A percentile compares a stretch with the other conserved stretches of the same genome.
Conservation (phyloP, 2,329 filamentous ascomycete genomes). For the Colletotrichum tropicicola region DNA sequence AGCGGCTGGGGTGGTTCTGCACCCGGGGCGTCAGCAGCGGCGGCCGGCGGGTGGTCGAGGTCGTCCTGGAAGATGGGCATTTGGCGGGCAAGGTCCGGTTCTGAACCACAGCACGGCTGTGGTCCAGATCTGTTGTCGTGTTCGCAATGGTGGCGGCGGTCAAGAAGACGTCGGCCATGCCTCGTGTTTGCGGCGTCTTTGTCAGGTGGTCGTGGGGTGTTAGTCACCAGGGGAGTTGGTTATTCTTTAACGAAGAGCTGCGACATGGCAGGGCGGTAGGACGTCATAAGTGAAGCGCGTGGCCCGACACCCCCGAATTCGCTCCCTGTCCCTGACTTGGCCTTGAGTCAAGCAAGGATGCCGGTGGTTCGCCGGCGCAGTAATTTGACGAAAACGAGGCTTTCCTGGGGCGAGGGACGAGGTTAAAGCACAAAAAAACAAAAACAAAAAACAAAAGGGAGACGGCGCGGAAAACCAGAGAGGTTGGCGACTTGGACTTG, state of each 20-base stretch:
- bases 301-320: constrained; percentile 15
- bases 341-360: constrained; percentile 26
- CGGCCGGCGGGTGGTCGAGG: constrained; percentile 45
- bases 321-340: constrained; percentile 20
- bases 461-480: neutral
- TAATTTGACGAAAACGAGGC: constrained; percentile 10
- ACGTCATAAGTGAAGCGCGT: constrained; percentile 21
- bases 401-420: neutral
- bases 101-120: constrained; percentile 45
- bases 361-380: constrained; percentile 4
- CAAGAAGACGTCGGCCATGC: constrained; percentile 12
- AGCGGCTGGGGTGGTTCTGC: neutral
- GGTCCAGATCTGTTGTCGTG: constrained; percentile 28
- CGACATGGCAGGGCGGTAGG: constrained; percentile 10
- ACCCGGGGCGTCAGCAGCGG: constrained; percentile 29
- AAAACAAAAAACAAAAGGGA: neutral
- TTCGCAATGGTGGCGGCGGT: constrained; percentile 26
- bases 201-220: constrained; percentile 26
- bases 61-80: constrained; percentile 69
- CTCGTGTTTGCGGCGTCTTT: constrained; percentile 15
- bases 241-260: constrained; percentile 22
- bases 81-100: constrained; percentile 34
- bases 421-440: neutral
- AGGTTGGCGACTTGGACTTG: constrained; percentile 23
- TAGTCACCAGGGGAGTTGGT: constrained; percentile 28